A percentile compares a stretch with the other conserved stretches of the same genome.
Evolutionary conservation across 257 asterid genomes (phyloP).

Genomic region (Solanum neorickii): DNA sequence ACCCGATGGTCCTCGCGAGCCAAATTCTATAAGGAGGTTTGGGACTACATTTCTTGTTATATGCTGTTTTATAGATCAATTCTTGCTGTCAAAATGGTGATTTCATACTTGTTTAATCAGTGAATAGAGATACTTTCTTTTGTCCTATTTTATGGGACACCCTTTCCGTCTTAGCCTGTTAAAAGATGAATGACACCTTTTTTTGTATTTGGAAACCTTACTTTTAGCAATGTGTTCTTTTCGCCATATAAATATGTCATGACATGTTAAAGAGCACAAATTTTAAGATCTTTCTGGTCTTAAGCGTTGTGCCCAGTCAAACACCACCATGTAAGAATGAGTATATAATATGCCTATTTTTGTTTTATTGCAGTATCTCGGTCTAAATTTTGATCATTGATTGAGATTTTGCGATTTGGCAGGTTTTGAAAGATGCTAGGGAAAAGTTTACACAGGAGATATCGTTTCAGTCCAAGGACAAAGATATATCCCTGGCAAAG

Average conservation of each 20-base stretch:
- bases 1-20: constrained; percentile 34
- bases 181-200: not conserved
- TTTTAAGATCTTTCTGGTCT: not conserved
- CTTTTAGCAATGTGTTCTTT: not conserved
- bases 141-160: not conserved
- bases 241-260: not conserved
- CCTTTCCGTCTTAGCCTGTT: not conserved
- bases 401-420: constrained; percentile 10
- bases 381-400: constrained; percentile 11
- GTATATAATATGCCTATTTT: not conserved
- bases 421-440: constrained; percentile 75
- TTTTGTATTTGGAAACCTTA: not conserved
- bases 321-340: not conserved
- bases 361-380: not conserved
- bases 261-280: not conserved
- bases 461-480: constrained; percentile 73
- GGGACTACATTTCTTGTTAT: constrained; percentile 1
- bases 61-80: not conserved
- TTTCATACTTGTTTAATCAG: not conserved
- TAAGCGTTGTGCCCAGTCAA: not conserved
- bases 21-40: constrained; percentile 61
- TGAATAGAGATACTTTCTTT: not conserved
- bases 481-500: constrained; percentile 89
- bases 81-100: not conserved
- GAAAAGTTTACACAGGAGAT: constrained; percentile 64